Base-by-base conservation (phyloP, 495 filamentous ascomycete genomes). In the Penicillium tannophilum region DNA sequence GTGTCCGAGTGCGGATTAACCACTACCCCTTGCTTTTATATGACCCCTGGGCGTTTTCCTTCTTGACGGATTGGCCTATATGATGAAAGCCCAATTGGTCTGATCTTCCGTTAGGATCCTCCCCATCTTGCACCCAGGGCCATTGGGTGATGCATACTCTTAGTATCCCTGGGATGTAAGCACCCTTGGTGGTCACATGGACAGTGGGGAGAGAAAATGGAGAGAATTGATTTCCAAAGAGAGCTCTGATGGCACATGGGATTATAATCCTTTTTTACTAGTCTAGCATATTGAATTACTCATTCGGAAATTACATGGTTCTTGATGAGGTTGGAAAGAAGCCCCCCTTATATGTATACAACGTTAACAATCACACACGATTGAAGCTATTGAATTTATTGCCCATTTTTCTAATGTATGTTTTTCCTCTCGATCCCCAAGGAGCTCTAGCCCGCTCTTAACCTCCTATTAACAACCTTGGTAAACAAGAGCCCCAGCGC, bases 181-280 rank as follows among this genome's bases (percentile, higher is more conserved):
- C 66, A 70, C 68, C 60, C 61, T 52, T 39, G 20, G 33, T 49
- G 17, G 31, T 12, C 14, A 19, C 20, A 24, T 26, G n/a, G 44
- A 33, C 26, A 49, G 26, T 30, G 39, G 46, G 46, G 12, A 51
- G 47, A 50, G 52, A 57, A 47, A 31, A 55, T 33, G 60, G 62
- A 46, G 60, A 63, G 61, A 60, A 5, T 67, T 76, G 76, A 78
- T 52, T 70, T 61, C 64, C 74, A 78, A 79, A 79, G 76, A 79
- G 76, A 79, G 76, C 76, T 76, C 76, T 78, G 76, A 79, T 66
- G 72, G 66, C 45, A 8, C 31, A 45, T 23, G 10, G 6, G 14
- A 23, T 33, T 1, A 6, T 17, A 2, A 16, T 4, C 16, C n/a
- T 41, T 41, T n/a, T 17, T 7, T 17, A 4, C 3, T 9, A 14